Percentiles rank a stretch among this genome's conserved stretches.
These are phyloP conservation scores for Euphorbia corollata DNA, from an alignment of 441 rosid genomes.

Conservation along the genomic window DNA sequence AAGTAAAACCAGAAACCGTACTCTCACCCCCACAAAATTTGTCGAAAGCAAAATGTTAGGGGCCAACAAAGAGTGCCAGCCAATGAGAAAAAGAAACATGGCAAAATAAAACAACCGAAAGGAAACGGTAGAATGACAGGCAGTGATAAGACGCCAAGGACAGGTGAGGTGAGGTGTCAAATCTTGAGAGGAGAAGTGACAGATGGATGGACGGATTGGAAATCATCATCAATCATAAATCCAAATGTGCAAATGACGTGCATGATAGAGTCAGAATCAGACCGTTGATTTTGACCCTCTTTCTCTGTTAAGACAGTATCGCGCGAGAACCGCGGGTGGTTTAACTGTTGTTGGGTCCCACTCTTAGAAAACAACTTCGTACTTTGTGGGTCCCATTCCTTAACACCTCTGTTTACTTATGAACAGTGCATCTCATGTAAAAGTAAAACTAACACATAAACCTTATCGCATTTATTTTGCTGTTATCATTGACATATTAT, in stretches of 20 bases:
- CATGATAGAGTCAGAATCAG: constrained; percentile 15
- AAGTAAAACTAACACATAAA: too few relatives aligned
- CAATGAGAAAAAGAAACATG: neutral
- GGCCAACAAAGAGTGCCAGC: neutral
- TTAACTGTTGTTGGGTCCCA: neutral
- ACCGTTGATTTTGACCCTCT: constrained; percentile 17
- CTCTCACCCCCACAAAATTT: too few relatives aligned
- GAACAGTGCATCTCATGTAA: neutral
- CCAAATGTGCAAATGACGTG: constrained; percentile 4
- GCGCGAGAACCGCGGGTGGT: constrained; percentile 58
- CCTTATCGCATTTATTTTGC: too few relatives aligned
- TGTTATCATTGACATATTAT: too few relatives aligned
- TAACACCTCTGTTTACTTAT: neutral
- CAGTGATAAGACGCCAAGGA: constrained; percentile 3
- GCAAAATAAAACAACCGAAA: too few relatives aligned
- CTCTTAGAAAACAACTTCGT: neutral
- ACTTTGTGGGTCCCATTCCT: neutral
- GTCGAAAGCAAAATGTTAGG: neutral
- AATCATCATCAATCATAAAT: constrained; percentile 1
- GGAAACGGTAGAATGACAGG: neutral
- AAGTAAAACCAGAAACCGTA: too few relatives aligned
- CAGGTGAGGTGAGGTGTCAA: constrained; percentile 7
- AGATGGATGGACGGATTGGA: neutral
- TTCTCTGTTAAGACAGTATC: constrained; percentile 34
- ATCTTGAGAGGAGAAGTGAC: neutral